Evolutionary conservation across 352 stramenopile genomes (phyloP), one percentile per base, ranked within the genome.

Genomic region (Phytophthora sojae): DNA sequence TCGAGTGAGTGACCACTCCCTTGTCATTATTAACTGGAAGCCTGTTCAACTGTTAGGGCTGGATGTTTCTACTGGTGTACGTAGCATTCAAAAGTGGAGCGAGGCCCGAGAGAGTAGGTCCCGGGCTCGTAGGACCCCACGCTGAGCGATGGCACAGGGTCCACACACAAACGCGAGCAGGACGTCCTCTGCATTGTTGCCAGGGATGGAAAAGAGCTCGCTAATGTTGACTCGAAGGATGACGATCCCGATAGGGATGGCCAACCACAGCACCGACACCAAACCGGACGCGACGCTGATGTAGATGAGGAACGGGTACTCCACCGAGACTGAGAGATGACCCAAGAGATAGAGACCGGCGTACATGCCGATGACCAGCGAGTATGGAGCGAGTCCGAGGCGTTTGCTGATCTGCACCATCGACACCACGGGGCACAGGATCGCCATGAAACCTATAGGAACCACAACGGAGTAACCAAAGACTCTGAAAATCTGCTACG

Each of bases 81-180:
- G 15, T 29, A 45, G 15, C 45, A 30, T 58, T 57, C 29, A 21
- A 82, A 61, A 39, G 65, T 73, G 17, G 74, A 73, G 17, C 71
- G 64, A 54, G 73, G 29, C 57, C 53, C 14, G 26, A 85, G 75
- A 29, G 57, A 51, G 61, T 76, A 86, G 26, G 49, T 61, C n/a
- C 67, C 64, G 4, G 67, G 61, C 15, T 71, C 53, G 55, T 83
- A 85, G 17, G 71, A 69, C 42, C 61, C 64, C 37, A 83, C 64
- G 45, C 57, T 85, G 80, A 37, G 73, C 73, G 45, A 86, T 75
- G 12, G 74, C 52, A 57, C 76, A 88, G n/a, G 72, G 83, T 44
- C 73, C 72, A n/a, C 76, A 84, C 14, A 76, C 32, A 39, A 81
- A 77, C 17, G 73, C 65, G 32, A 57, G 63, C 32, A 79, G n/a